Evolutionary conservation across 768 basidiomycete species (phyloP).

Genomic region (Pisolithus orientalis): DNA sequence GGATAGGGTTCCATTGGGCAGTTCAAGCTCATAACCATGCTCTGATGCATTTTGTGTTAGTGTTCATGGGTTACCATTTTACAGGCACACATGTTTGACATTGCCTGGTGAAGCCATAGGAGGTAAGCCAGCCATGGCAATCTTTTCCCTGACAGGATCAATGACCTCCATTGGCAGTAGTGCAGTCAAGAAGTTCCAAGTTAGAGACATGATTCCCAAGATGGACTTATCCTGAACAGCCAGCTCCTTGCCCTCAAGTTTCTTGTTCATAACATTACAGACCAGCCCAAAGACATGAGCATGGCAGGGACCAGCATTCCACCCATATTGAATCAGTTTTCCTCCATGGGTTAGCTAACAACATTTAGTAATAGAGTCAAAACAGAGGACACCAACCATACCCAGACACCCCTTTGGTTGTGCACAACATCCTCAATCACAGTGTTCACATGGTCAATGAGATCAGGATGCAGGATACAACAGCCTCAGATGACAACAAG

Average conservation of each 20-base stretch:
- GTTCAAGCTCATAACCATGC: not conserved
- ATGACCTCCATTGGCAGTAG: too few species aligned
- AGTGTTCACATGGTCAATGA: too few species aligned
- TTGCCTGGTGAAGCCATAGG: too few species aligned
- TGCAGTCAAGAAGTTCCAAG: too few species aligned
- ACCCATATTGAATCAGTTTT: too few species aligned
- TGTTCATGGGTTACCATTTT: not conserved
- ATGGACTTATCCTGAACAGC: not conserved
- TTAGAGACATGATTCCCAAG: too few species aligned
- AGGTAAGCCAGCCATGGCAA: too few species aligned
- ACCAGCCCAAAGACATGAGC: conserved; percentile 1
- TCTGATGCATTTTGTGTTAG: not conserved
- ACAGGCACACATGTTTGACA: not conserved
- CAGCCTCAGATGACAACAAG: too few species aligned
- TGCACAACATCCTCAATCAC: not conserved
- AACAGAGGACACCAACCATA: not conserved
- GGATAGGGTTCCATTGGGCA: not conserved
- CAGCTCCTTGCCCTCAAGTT: not conserved
- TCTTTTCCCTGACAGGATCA: too few species aligned
- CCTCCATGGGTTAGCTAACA: too few species aligned
- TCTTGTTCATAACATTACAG: not conserved
- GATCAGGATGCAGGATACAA: too few species aligned
- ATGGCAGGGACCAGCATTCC: not conserved
- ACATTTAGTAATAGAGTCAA: too few species aligned
- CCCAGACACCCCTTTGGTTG: not conserved